A percentile compares a stretch with the other conserved stretches of the same genome.
phyloP scores from a whole-genome alignment of 2,329 filamentous ascomycete genomes.

The Monilinia laxa region DNA sequence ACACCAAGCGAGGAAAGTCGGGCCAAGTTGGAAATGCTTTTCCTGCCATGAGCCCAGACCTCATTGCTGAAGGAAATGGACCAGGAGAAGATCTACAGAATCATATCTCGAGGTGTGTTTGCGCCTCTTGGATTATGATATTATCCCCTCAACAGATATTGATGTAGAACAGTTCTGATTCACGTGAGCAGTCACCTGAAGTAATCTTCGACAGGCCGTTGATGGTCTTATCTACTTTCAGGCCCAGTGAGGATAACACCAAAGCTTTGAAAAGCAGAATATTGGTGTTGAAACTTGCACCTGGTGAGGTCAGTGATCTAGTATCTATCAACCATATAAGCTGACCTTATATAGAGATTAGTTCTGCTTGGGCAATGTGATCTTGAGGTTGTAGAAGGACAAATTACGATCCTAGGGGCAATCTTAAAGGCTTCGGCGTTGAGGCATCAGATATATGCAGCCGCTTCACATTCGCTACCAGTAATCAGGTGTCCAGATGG shows the following conservation, averaged over 20 bases:
- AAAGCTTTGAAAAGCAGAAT: slow-evolving; percentile 43
- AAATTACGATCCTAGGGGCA: slow-evolving; percentile 65
- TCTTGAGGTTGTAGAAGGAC: slow-evolving; percentile 59
- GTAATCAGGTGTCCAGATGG: slow-evolving; percentile 54
- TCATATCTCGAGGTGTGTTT: slow-evolving; percentile 12
- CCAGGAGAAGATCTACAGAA: background rate
- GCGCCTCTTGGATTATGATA: background rate
- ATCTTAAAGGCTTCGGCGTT: slow-evolving; percentile 52
- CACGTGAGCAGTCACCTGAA: slow-evolving; percentile 33
- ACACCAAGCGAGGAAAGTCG: background rate
- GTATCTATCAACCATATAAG: background rate
- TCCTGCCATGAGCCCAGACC: background rate
- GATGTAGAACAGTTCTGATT: slow-evolving; percentile 32
- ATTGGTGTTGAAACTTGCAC: slow-evolving; percentile 46
- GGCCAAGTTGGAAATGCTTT: background rate
- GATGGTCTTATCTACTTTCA: slow-evolving; percentile 48
- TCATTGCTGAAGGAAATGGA: background rate
- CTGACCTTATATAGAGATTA: slow-evolving; percentile 50
- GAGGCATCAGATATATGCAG: slow-evolving; percentile 60
- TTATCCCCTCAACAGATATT: slow-evolving; percentile 26
- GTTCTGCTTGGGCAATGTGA: slow-evolving; percentile 68
- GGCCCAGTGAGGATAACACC: slow-evolving; percentile 48
- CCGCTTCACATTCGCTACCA: slow-evolving; percentile 68
- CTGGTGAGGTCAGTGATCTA: slow-evolving; percentile 49
- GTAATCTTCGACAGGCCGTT: slow-evolving; percentile 34